These are phyloP conservation scores for Byssoonygena ceratinophila DNA, from an alignment of 2,329 filamentous ascomycete genomes.

Conservation along the genomic window DNA sequence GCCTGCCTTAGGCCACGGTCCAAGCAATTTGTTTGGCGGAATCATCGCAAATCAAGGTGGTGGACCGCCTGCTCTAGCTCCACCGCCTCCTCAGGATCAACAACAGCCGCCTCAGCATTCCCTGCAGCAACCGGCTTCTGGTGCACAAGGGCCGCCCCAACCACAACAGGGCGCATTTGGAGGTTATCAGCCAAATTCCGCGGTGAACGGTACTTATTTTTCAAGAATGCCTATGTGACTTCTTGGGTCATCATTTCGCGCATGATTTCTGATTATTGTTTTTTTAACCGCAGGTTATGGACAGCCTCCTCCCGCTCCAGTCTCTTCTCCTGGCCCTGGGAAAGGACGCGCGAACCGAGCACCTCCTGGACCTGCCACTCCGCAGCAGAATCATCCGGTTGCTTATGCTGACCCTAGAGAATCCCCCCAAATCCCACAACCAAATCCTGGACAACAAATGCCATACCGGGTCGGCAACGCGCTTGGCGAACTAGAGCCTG, in stretches of 20 bases:
- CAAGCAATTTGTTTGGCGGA: conserved; percentile 82
- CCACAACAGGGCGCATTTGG: conserved; percentile 61
- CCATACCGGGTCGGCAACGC: conserved; percentile 52
- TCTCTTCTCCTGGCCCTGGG: conserved; percentile 74
- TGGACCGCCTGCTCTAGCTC: conserved; percentile 72
- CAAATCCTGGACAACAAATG: conserved; percentile 51
- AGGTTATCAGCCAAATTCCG: conserved; percentile 54
- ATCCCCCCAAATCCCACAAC: conserved; percentile 79
- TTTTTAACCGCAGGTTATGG: conserved; percentile 52
- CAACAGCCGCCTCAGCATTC: conserved; percentile 49
- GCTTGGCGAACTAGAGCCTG: conserved; percentile 75
- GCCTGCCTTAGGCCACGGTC: conserved; percentile 73
- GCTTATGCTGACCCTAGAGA: conserved; percentile 73
- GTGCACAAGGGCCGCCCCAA: conserved; percentile 56
- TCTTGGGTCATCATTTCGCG: neutral
- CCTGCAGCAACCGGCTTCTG: conserved; percentile 48
- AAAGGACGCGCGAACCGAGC: conserved; percentile 59
- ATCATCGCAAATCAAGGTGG: conserved; percentile 90
- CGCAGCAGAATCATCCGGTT: conserved; percentile 79
- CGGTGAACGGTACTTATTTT: conserved; percentile 48
- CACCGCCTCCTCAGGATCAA: conserved; percentile 59
- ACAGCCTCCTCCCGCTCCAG: conserved; percentile 70
- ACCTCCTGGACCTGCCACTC: conserved; percentile 63
- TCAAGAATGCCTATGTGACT: conserved; percentile 1
- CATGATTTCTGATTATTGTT: conserved; percentile 39